Percentiles rank a stretch among this genome's conserved stretches.
Evolutionary conservation across 805 yeast species (phyloP).

Genomic region (Ogataea thermomethanolica): DNA sequence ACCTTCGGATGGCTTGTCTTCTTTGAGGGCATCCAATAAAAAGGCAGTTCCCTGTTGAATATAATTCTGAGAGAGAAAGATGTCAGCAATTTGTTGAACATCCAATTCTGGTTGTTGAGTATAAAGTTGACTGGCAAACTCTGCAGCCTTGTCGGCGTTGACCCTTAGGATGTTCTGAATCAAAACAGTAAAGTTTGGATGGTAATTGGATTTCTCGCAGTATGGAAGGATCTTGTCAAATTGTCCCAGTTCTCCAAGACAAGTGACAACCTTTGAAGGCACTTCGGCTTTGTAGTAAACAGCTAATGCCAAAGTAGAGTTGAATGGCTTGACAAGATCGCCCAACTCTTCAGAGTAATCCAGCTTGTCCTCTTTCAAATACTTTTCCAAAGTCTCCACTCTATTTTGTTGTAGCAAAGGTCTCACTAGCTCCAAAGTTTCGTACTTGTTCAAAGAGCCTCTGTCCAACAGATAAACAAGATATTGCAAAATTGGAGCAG

Average conservation of each 20-base stretch:
- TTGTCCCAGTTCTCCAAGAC: constrained; percentile 93
- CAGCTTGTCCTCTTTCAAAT: constrained; percentile 92
- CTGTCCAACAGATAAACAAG: constrained; percentile 87
- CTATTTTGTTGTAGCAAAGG: constrained; percentile 96
- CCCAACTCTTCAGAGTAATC: constrained; percentile 97
- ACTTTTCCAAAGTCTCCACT: constrained; percentile 88
- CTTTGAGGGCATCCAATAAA: constrained; percentile 89
- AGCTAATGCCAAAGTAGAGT: constrained; percentile 80
- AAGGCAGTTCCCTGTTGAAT: constrained; percentile 98
- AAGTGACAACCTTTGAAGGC: constrained; percentile 85
- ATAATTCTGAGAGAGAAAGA: constrained; percentile 89
- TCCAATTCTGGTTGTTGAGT: constrained; percentile 63
- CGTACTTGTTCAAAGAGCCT: constrained; percentile 88
- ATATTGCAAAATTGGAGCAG: constrained; percentile 90
- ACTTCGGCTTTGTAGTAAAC: constrained; percentile 81
- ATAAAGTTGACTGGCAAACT: constrained; percentile 86
- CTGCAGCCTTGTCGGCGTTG: constrained; percentile 97
- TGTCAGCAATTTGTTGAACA: constrained; percentile 84
- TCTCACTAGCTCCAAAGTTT: constrained; percentile 89
- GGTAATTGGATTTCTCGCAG: constrained; percentile 82
- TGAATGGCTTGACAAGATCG: constrained; percentile 88
- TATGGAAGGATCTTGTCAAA: constrained; percentile 94
- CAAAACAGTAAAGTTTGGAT: constrained; percentile 86
- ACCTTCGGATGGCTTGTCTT: constrained; percentile 91
- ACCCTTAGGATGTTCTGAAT: constrained; percentile 87